Evolutionary conservation across 768 basidiomycete genomes (phyloP).

Genomic region (Nidularia sp.): DNA sequence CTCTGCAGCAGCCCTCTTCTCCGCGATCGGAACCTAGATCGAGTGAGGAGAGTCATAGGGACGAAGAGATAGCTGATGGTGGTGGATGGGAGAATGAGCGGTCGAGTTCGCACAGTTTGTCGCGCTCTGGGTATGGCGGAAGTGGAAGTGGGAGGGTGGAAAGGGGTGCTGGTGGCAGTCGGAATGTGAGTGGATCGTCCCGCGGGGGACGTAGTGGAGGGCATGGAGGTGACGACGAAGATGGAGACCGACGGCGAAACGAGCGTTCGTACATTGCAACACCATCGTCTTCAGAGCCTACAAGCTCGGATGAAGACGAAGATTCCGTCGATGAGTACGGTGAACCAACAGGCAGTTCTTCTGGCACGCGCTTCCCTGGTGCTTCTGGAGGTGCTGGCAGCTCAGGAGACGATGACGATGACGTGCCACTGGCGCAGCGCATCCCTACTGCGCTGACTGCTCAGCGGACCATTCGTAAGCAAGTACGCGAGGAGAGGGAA

Average conservation of each 20-base stretch:
- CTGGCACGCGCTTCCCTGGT: not conserved
- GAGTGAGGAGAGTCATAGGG: constrained; percentile 4
- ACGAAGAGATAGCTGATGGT: constrained; percentile 16
- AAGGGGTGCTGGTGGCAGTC: constrained; percentile 7
- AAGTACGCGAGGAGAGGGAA: constrained; percentile 67
- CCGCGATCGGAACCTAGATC: constrained; percentile 2
- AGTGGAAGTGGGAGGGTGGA: not conserved
- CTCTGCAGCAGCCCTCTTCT: constrained; percentile 29
- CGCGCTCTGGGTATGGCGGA: constrained; percentile 4
- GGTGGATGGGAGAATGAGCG: constrained; percentile 16
- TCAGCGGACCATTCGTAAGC: constrained; percentile 72
- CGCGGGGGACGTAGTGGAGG: constrained; percentile 6
- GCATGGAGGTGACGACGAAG: constrained; percentile 21
- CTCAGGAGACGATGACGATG: constrained; percentile 52
- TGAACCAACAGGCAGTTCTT: not conserved
- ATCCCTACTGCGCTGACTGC: constrained; percentile 82
- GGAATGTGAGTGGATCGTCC: constrained; percentile 5
- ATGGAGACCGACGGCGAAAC: constrained; percentile 28
- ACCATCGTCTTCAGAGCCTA: constrained; percentile 6
- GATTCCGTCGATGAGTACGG: constrained; percentile 6
- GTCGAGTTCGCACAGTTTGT: constrained; percentile 1
- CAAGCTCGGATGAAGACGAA: not conserved
- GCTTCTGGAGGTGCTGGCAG: not conserved
- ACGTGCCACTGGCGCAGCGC: constrained; percentile 77
- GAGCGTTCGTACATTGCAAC: constrained; percentile 26